Evolutionary conservation across 441 rosid species (phyloP), one percentile per base, ranked within the genome.

Genomic region (Adansonia madagascariensis): DNA sequence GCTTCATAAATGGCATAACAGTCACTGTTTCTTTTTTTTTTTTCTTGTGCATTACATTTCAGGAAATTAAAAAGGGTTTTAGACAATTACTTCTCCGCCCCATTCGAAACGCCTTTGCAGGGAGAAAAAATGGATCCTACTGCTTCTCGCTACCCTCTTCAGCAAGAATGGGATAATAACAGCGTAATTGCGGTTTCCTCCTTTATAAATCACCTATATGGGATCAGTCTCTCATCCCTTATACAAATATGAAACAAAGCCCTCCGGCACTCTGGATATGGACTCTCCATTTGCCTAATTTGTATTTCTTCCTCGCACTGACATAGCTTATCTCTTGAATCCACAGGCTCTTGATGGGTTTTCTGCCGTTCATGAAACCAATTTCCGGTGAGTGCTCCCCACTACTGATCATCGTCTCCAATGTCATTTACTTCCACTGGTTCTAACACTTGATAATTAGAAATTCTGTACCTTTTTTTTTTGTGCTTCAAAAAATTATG

Each of bases 111-210:
- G 41, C 65, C 27, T 61, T 61, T 61, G 12, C 44, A 55, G 75
- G 64, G 87, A 35, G 90, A 86, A 85, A 91, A 73, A 91, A 73
- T 57, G 41, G 76, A 73, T 44, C 52, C 92, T 97, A 93, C 89
- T 84, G 95, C 95, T 74, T 88, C 87, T 88, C 94, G 95, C 89
- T 88, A 85, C 82, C 88, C 91, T 86, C 88, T 84, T 75, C 97
- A 88, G 83, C 97, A 89, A 90, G 97, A 93, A 88, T 90, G 98
- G 98, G 99, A 94, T 86, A 91, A 90, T 88, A 94, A 91, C 99
- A 96, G 98, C 94, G 99, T 96, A 96, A 94, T 96, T 92, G 98
- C 88, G 99, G 99, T 91, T 94, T 96, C 87, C 94, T 92, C 89
- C 94, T 91, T 96, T 89, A 89, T 85, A 85, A 73, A 22, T 85